Percentiles rank a stretch among this genome's conserved stretches.
Conservation (phyloP, 257 asterid species). For the Linaria vulgaris region DNA sequence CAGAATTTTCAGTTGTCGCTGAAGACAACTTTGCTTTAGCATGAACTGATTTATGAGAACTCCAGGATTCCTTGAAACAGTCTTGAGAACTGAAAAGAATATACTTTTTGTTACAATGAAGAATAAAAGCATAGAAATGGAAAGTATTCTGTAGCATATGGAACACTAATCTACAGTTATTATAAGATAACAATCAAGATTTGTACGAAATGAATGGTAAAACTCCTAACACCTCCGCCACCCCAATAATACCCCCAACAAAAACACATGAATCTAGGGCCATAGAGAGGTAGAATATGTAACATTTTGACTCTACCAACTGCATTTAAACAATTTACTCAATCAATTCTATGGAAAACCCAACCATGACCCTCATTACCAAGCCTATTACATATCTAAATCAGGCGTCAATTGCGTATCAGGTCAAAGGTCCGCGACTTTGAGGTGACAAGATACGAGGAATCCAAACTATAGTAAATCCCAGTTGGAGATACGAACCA, state of each 20-base stretch:
- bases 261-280: background rate
- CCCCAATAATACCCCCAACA: background rate
- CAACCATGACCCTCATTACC: conserved; percentile 1
- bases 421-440: background rate
- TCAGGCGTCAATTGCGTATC: conserved; percentile 1
- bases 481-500: conserved; percentile 62
- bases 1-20: conserved; percentile 39
- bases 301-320: background rate
- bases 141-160: background rate
- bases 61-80: conserved; percentile 96
- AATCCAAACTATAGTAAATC: conserved; percentile 5
- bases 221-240: too few relatives aligned
- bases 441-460: background rate
- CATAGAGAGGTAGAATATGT: background rate
- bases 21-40: conserved; percentile 61
- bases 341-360: background rate
- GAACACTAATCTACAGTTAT: background rate
- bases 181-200: background rate
- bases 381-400: background rate
- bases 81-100: conserved; percentile 67
- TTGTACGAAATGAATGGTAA: background rate
- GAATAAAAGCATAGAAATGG: conserved; percentile 7
- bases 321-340: background rate
- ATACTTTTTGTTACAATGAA: conserved; percentile 12
- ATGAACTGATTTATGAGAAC: conserved; percentile 89